Evolutionary conservation across 108 stramenopile genomes (phyloP).

Genomic region (Skeletonema costatum): DNA sequence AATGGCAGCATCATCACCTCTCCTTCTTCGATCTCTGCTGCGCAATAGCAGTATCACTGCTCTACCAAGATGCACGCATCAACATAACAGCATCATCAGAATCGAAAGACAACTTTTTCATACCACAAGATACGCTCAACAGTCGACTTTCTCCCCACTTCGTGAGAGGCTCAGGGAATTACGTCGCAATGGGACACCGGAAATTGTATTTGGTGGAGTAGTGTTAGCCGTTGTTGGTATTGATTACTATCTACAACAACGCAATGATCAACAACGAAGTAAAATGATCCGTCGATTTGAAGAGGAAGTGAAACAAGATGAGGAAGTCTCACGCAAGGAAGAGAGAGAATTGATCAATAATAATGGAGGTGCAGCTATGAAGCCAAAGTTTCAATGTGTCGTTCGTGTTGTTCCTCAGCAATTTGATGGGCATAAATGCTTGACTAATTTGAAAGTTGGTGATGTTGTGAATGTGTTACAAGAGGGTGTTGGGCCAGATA

Average conservation of each 20-base stretch:
- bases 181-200: constrained; percentile 42
- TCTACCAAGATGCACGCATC: not conserved
- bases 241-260: constrained; percentile 38
- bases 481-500: constrained; percentile 73
- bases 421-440: constrained; percentile 58
- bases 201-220: constrained; percentile 32
- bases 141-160: constrained; percentile 6
- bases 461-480: constrained; percentile 76
- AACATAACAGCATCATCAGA: not conserved
- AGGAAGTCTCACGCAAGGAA: constrained; percentile 20
- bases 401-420: constrained; percentile 37
- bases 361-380: constrained; percentile 4
- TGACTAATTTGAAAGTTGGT: constrained; percentile 58
- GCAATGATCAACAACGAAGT: constrained; percentile 23
- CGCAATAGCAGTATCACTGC: not conserved
- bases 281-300: constrained; percentile 21
- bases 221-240: constrained; percentile 32
- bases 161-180: constrained; percentile 22
- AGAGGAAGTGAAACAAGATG: constrained; percentile 27
- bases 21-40: no score
- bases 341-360: not conserved
- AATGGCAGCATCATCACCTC: no score
- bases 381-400: constrained; percentile 48
- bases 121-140: not conserved
- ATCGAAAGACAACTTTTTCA: not conserved